A percentile compares a stretch with the other conserved stretches of the same genome.
Conservation (phyloP, 768 basidiomycete species). For the Agrocybe praecox region DNA sequence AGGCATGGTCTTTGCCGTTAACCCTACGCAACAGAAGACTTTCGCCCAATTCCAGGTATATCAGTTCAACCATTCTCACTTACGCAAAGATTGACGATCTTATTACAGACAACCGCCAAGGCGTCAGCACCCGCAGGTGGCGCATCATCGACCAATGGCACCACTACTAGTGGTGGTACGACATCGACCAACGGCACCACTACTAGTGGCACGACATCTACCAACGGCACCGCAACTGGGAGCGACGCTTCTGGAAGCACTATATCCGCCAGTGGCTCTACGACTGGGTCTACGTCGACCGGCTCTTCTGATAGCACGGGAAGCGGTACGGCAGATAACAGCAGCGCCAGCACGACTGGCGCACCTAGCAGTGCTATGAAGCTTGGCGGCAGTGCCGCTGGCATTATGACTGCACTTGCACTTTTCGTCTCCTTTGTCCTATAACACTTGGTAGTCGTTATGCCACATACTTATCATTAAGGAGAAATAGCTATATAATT, state of each 20-base stretch:
- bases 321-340: conserved; percentile 4
- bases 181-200: background rate
- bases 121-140: conserved; percentile 5
- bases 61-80: background rate
- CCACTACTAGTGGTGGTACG: conserved; percentile 5
- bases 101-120: conserved; percentile 21
- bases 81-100: background rate
- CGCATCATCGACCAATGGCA: conserved; percentile 11
- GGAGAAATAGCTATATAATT: background rate
- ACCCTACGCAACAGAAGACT: conserved; percentile 47
- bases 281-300: background rate
- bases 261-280: background rate
- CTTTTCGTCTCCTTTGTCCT: conserved; percentile 33
- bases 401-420: conserved; percentile 31
- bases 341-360: conserved; percentile 3
- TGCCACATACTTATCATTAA: conserved; percentile 4
- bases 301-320: conserved; percentile 6
- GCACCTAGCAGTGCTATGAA: conserved; percentile 25
- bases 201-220: background rate
- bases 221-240: background rate
- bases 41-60: conserved; percentile 51
- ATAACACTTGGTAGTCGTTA: conserved; percentile 12
- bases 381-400: conserved; percentile 34
- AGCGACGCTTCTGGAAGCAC: background rate
- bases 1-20: conserved; percentile 68